Evolutionary conservation across 495 filamentous ascomycete species (phyloP).

Genomic region (Corynascus novoguineensis): DNA sequence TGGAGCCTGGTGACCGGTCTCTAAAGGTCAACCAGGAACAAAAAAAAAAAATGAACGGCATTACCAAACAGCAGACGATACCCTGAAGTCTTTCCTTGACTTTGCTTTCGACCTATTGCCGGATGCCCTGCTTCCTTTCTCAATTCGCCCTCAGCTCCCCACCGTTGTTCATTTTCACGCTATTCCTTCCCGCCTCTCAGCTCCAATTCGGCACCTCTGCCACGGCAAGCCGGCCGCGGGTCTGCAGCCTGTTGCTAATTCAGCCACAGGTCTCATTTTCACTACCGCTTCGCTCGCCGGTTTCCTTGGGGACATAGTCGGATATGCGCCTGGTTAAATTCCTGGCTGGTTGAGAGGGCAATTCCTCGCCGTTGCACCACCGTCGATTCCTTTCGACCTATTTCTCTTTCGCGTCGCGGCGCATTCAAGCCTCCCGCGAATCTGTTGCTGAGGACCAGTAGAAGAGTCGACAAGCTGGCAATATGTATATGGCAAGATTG

Average conservation of each 20-base stretch:
- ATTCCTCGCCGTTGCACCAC: conserved; percentile 3
- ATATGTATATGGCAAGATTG: conserved; percentile 21
- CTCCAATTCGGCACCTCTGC: neutral
- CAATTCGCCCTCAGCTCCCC: conserved; percentile 19
- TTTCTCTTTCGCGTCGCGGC: neutral
- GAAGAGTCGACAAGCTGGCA: conserved; percentile 23
- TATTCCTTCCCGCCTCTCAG: conserved; percentile 10
- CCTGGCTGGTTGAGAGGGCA: neutral
- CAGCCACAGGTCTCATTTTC: conserved; percentile 16
- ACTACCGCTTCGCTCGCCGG: conserved; percentile 5
- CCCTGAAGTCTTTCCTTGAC: neutral
- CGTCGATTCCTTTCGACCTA: neutral
- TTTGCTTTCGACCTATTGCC: conserved; percentile 7
- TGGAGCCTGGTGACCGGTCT: neutral
- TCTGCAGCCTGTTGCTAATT: conserved; percentile 16
- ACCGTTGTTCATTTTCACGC: conserved; percentile 6
- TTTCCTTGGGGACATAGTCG: neutral
- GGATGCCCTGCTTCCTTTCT: neutral
- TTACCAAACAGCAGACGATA: conserved; percentile 15
- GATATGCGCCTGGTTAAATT: conserved; percentile 2
- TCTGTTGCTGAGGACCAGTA: conserved; percentile 2
- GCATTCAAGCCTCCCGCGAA: neutral
- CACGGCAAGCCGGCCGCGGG: conserved; percentile 1
- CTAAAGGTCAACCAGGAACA: neutral
- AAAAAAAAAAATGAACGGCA: conserved; percentile 11